A percentile compares a stretch with the other conserved stretches of the same genome.
These are phyloP conservation scores for Alternaria infectoria DNA, from an alignment of 2,329 filamentous ascomycete genomes.

Conservation along the genomic window DNA sequence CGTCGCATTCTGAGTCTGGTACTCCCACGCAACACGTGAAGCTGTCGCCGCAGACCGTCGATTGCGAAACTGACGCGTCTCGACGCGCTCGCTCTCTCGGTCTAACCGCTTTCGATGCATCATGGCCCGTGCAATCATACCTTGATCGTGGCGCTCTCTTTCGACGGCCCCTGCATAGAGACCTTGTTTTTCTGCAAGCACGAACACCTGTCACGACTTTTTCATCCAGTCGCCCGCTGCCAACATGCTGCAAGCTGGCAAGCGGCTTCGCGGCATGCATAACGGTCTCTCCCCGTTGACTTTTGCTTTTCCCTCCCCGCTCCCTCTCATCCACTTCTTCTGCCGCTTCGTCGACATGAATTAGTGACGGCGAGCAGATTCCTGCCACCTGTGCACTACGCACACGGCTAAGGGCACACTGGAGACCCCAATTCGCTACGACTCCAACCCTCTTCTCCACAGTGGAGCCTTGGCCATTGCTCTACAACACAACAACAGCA, in stretches of 20 bases:
- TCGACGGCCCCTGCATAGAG: slow-evolving; percentile 29
- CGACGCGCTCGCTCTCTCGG: slow-evolving; percentile 18
- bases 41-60: slow-evolving; percentile 6
- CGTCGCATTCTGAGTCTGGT: slow-evolving; percentile 8
- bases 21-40: slow-evolving; percentile 10
- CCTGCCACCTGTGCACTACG: slow-evolving; percentile 21
- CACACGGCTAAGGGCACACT: slow-evolving; percentile 11
- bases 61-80: slow-evolving; percentile 26
- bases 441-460: slow-evolving; percentile 19
- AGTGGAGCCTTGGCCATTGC: slow-evolving; percentile 28
- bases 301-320: slow-evolving; percentile 16
- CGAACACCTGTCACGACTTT: slow-evolving; percentile 38
- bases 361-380: slow-evolving; percentile 14
- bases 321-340: slow-evolving; percentile 21
- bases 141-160: slow-evolving; percentile 3
- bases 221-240: slow-evolving; percentile 22
- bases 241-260: slow-evolving; percentile 12
- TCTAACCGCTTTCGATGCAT: slow-evolving; percentile 8
- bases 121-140: slow-evolving; percentile 17
- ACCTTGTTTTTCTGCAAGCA: slow-evolving; percentile 23
- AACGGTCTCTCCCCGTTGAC: slow-evolving; percentile 9
- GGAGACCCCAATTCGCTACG: slow-evolving; percentile 30
- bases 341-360: slow-evolving; percentile 23
- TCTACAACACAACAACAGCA: slow-evolving; percentile 9
- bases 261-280: slow-evolving; percentile 4